phyloP scores from a whole-genome alignment of 352 stramenopile species.

The Phytophthora multivora region DNA sequence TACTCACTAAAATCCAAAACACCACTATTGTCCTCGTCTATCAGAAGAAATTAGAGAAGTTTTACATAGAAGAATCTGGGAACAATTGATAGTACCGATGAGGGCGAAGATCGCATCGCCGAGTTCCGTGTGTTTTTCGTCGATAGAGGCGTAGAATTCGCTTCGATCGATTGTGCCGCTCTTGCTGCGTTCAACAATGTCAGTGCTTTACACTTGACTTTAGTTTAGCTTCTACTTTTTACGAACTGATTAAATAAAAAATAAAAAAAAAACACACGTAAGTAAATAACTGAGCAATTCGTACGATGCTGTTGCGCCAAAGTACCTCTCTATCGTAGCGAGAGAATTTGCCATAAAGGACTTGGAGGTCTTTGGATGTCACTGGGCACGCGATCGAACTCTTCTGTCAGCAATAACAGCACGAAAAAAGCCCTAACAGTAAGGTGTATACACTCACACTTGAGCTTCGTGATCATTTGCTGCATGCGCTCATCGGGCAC shows the following conservation, averaged over 20 bases:
- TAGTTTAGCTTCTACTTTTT: not conserved
- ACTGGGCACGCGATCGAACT: conserved; percentile 15
- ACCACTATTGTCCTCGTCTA: conserved; percentile 73
- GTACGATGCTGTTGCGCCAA: too few relatives aligned
- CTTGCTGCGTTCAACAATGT: conserved; percentile 40
- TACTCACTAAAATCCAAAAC: conserved; percentile 79
- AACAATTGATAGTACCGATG: conserved; percentile 42
- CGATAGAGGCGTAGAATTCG: conserved; percentile 74
- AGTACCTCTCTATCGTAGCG: conserved; percentile 69
- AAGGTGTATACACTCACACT: conserved; percentile 34
- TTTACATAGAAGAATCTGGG: too few relatives aligned
- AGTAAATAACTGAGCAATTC: not conserved
- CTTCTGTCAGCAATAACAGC: not conserved
- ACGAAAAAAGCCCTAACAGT: not conserved
- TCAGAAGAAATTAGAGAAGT: not conserved
- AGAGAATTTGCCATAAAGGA: conserved; percentile 63
- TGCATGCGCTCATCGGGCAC: conserved; percentile 71
- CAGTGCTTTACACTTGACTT: not conserved
- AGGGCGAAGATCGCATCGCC: conserved; percentile 76
- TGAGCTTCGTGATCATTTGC: conserved; percentile 71
- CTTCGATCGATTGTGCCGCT: conserved; percentile 68
- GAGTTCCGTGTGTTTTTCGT: conserved; percentile 73
- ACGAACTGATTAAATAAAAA: not conserved
- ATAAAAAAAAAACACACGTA: not conserved
- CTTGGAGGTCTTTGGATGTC: conserved; percentile 56